Base-by-base conservation (phyloP, 805 yeast genomes). In the Yamadazyma olivae region DNA sequence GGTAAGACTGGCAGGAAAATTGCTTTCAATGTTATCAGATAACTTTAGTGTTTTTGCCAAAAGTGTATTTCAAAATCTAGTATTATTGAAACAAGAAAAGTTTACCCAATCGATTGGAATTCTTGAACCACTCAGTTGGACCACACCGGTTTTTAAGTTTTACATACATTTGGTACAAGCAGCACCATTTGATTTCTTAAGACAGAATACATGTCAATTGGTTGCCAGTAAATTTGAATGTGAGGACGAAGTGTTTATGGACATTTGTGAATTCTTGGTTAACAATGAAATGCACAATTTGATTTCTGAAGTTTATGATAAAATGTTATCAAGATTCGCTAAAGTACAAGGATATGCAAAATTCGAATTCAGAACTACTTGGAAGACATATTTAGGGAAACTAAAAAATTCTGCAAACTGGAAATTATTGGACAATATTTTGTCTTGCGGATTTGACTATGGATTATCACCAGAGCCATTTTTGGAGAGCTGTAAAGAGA, bases 111-210 rank as follows among this genome's bases (percentile, higher is more conserved):
- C 50, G 17, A 42, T 61, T 17, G 36, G 35, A 1, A 14, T 38
- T 21, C 38, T 66, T 22, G 37, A 53, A 1, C 37, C 64, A 7
- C 38, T 38, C 1, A 28, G 37, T 4, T 68, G 74, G 74, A 43
- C 53, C 16, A 24, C 51, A 5, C 57, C 54, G 1, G 44, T 54
- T 5, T 59, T 63, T 48, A 53, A 59, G 22, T 62, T 55, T 35
- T 66, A 56, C 30, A 40, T 65, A 6, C 37, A 47, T 2, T 51
- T 66, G 29, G 53, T 62, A 39, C 65, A 59, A 33, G 56, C 55
- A 40, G 64, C 71, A 1, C 71, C 71, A 3, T 55, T 46, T 33
- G 44, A 38, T 1, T 50, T 48, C 35, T 45, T 67, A 35, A 55
- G 54, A 32, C 50, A 52, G 20, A 48, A 50, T n/a, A 45, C 59